phyloP scores from a whole-genome alignment of 768 basidiomycete genomes.

The Cystobasidium onofrii region DNA sequence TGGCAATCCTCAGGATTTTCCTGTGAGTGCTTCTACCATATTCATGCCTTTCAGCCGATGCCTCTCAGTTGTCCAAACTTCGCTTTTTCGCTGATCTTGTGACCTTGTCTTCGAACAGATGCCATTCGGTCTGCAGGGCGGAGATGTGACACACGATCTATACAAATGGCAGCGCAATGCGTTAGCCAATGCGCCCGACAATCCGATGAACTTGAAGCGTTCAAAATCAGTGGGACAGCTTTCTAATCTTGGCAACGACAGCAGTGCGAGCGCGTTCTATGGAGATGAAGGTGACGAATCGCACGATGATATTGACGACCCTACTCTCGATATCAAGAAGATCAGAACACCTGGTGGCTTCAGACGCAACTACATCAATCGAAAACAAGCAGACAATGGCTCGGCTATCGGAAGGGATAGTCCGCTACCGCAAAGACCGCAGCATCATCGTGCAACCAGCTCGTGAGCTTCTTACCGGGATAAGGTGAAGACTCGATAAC shows the following conservation, averaged over 20 bases:
- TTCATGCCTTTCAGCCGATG: background rate
- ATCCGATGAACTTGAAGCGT: constrained; percentile 4
- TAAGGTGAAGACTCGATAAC: background rate
- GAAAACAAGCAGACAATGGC: constrained; percentile 9
- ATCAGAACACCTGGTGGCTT: constrained; percentile 95
- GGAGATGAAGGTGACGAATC: constrained; percentile 37
- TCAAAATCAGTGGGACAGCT: constrained; percentile 28
- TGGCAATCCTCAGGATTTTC: constrained; percentile 20
- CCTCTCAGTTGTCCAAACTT: background rate
- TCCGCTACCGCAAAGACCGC: background rate
- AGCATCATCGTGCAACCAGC: constrained; percentile 1
- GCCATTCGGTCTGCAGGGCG: constrained; percentile 30
- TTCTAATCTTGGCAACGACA: constrained; percentile 11
- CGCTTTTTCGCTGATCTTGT: background rate
- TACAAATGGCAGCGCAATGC: constrained; percentile 90
- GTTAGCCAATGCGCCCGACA: constrained; percentile 41
- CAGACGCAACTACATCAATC: constrained; percentile 67
- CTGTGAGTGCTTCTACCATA: background rate
- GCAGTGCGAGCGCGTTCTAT: constrained; percentile 29
- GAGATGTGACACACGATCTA: constrained; percentile 58
- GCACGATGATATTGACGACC: constrained; percentile 55
- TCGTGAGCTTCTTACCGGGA: background rate
- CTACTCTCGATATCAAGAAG: constrained; percentile 66
- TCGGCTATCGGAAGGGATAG: background rate
- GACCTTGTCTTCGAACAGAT: constrained; percentile 17